Percentiles rank a stretch among this genome's conserved stretches.
Evolutionary conservation across 352 stramenopile species (phyloP).

Genomic region (Globisporangium solare): DNA sequence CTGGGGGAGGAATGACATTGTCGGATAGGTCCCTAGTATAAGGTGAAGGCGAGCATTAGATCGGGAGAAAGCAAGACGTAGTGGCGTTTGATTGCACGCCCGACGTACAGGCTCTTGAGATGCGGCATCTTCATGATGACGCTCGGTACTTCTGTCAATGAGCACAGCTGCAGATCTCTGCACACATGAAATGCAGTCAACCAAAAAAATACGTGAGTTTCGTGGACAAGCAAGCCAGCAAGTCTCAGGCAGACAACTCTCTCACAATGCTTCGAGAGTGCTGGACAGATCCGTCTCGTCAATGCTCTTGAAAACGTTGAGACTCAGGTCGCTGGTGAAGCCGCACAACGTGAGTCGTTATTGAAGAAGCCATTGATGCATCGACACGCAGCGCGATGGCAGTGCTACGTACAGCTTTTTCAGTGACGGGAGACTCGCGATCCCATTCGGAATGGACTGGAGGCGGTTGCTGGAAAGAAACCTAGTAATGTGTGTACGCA

Average conservation of each 20-base stretch:
- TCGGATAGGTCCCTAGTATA: constrained; percentile 15
- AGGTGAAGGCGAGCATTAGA: not conserved
- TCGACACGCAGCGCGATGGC: not conserved
- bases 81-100: not conserved
- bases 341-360: not conserved
- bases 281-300: constrained; percentile 8
- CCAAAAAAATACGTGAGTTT: constrained; percentile 1
- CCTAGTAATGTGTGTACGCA: constrained; percentile 1
- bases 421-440: constrained; percentile 14
- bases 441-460: constrained; percentile 13
- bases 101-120: constrained; percentile 29
- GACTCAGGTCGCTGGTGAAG: constrained; percentile 18
- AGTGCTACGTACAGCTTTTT: constrained; percentile 18
- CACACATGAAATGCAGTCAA: not conserved
- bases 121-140: constrained; percentile 27
- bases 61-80: not conserved
- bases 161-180: constrained; percentile 25
- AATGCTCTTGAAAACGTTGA: constrained; percentile 21
- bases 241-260: not conserved
- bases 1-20: constrained; percentile 18
- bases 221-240: not conserved
- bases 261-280: constrained; percentile 18
- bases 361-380: too few relatives aligned
- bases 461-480: constrained; percentile 19
- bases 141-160: constrained; percentile 22